Conservation (phyloP, 2,329 filamentous ascomycete genomes). For the Colletotrichum magnum region DNA sequence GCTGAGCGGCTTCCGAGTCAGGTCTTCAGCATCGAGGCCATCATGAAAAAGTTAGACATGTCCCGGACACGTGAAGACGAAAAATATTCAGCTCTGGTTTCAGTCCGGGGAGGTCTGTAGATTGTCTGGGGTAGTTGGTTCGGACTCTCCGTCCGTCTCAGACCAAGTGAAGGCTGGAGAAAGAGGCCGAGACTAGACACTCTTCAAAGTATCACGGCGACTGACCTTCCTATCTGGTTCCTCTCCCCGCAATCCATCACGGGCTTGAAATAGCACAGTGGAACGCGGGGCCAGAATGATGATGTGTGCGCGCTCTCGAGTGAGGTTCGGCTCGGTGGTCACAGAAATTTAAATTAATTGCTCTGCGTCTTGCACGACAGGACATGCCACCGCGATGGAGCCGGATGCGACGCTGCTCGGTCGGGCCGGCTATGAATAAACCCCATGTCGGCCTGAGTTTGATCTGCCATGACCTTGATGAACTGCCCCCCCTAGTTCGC, state of each 20-base stretch:
- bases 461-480: not conserved
- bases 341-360: not conserved
- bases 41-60: not conserved
- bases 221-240: slow-evolving; percentile 14
- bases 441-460: not conserved
- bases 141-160: not conserved
- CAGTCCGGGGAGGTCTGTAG: slow-evolving; percentile 7
- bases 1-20: slow-evolving; percentile 5
- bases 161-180: too few species aligned
- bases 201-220: slow-evolving; percentile 12
- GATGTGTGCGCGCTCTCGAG: not conserved
- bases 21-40: not conserved
- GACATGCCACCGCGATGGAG: slow-evolving; percentile 14
- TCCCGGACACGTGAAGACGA: not conserved
- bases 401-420: slow-evolving; percentile 27
- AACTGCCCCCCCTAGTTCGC: not conserved
- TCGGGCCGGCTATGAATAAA: slow-evolving; percentile 4
- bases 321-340: not conserved
- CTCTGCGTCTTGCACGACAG: not conserved
- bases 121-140: not conserved
- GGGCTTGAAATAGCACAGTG: not conserved
- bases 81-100: slow-evolving; percentile 1
- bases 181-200: too few species aligned
- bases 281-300: not conserved
- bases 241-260: not conserved